Percentiles rank a stretch among this genome's conserved stretches.
Conservation (phyloP, 2,329 filamentous ascomycete species). For the Neofusicoccum sp. region DNA sequence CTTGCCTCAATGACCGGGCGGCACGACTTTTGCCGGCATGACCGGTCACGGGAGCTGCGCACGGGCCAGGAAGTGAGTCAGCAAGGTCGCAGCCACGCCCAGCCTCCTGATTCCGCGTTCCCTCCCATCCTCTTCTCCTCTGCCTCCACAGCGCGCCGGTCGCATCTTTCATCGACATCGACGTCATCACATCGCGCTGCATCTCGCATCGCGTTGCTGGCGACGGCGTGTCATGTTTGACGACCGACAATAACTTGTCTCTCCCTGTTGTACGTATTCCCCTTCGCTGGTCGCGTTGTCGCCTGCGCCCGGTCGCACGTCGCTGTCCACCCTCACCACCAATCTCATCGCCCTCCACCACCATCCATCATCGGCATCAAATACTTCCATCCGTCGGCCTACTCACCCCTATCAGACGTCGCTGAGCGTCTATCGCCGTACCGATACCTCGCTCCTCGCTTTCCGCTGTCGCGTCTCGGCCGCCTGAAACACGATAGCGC, state of each 20-base stretch:
- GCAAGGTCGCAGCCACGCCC: neutral
- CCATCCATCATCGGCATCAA: neutral
- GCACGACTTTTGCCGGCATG: too few relatives aligned
- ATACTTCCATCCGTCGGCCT: neutral
- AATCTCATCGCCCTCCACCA: neutral
- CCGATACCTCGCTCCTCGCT: neutral
- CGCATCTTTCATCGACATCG: constrained; percentile 14
- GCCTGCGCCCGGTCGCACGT: neutral
- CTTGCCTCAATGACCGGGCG: too few relatives aligned
- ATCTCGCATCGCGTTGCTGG: neutral
- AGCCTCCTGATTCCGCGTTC: neutral
- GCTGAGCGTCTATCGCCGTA: neutral
- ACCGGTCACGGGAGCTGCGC: neutral
- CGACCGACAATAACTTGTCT: neutral
- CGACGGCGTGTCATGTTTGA: neutral
- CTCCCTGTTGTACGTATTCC: neutral
- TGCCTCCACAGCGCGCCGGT: neutral
- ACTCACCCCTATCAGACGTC: neutral
- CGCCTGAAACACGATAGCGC: neutral
- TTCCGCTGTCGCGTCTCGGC: neutral
- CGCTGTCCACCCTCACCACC: neutral
- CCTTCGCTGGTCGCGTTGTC: neutral
- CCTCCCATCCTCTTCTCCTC: neutral
- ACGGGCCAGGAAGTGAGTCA: neutral
- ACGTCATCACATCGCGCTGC: constrained; percentile 7